Evolutionary conservation across 202 grass and related monocot species (phyloP), one percentile per base, ranked within the genome.

Genomic region (Sporobolus alterniflorus): DNA sequence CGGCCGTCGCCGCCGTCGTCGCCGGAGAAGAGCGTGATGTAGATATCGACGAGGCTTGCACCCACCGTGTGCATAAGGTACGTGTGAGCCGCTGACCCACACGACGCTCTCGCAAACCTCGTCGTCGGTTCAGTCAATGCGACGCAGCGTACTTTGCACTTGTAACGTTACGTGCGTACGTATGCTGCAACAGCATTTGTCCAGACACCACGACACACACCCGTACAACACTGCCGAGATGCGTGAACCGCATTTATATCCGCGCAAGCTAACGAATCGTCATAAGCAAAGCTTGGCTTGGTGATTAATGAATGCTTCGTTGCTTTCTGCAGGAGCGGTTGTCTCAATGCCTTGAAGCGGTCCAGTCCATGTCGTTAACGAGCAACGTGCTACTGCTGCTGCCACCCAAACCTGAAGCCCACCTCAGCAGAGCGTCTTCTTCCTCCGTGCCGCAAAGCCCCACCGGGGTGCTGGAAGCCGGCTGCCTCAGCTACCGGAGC

Each of bases 51-150:
- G 67, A 39, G 65, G 65, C 83, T 82, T 88, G 86, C 77, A 24
- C 51, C 17, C 78, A 81, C 80, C 88, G 81, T 89, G 86, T 94
- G 76, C 82, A 89, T 32, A 92, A 98, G 95, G 95, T 97, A 81
- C 25, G 25, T 54, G 26, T 44, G 21, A 25, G 2, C 5, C 15
- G 30, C 68, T 5, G 75, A 42, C n/a, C 21, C 69, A 65, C 36
- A 18, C 18, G 15, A 42, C 10, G 67, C 2, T 50, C 67, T 17
- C 39, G 60, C 62, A 16, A 5, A 11, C 11, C 54, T 20, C 31
- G 57, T 11, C 64, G 32, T 61, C 50, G 5, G 46, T 24, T 44
- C 22, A 34, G 49, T 36, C 70, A 65, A 62, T 73, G 75, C 76
- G 40, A 31, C 36, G 33, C 66, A 30, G 41, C 66, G 62, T 3